A percentile compares a stretch with the other conserved stretches of the same genome.
phyloP scores from a whole-genome alignment of 2,329 filamentous ascomycete species.

The Exophiala lecanii-corni region DNA sequence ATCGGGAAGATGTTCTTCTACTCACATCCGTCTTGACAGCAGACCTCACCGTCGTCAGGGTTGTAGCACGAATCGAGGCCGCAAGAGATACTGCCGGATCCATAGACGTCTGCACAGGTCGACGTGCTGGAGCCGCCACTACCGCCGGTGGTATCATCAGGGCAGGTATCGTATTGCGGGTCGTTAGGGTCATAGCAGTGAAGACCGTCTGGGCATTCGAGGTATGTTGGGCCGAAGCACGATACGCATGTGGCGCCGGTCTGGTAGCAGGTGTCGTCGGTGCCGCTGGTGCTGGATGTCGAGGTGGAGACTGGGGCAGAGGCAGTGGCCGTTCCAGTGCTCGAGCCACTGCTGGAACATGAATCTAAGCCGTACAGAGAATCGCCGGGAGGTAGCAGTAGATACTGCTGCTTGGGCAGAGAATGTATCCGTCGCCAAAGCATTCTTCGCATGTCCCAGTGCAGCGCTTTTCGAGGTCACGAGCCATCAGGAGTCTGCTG shows the following conservation, averaged over 20 bases:
- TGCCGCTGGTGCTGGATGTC: constrained; percentile 5
- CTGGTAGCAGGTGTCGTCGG: constrained; percentile 12
- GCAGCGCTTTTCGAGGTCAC: constrained; percentile 18
- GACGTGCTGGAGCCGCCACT: constrained; percentile 1
- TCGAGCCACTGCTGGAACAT: constrained; percentile 6
- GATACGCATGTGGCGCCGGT: constrained; percentile 18
- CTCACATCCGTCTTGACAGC: constrained; percentile 17
- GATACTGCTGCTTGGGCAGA: constrained; percentile 15
- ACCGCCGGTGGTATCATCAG: constrained; percentile 2
- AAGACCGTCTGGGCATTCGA: constrained; percentile 16
- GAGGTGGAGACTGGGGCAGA: constrained; percentile 11
- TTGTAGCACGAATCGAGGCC: constrained; percentile 17
- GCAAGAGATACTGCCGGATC: constrained; percentile 2
- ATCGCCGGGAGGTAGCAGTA: constrained; percentile 22
- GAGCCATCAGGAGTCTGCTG: constrained; percentile 12
- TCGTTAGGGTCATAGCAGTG: constrained; percentile 22
- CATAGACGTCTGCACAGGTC: constrained; percentile 1
- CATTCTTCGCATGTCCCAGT: constrained; percentile 21
- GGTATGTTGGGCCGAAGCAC: constrained; percentile 19
- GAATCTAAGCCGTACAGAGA: constrained; percentile 18
- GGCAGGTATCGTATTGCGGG: constrained; percentile 20
- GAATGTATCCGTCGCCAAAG: constrained; percentile 21
- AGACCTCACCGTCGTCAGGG: constrained; percentile 9
- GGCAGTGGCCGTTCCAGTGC: constrained; percentile 1
- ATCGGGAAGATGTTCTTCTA: neutral